Percentiles rank a stretch among this genome's conserved stretches.
These are phyloP conservation scores for maize (Zea mays) DNA, from an alignment of 176 grass and related monocot genomes.

Conservation along the genomic window Zm-B73-REFERENCE-NAM-5.0 NC_050100.1:1175001-1175500, in stretches of 20 bases:
- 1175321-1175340: slow-evolving; percentile 50
- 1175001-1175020: slow-evolving; percentile 63
- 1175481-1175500: not conserved
- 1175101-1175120: slow-evolving; percentile 61
- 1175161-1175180: slow-evolving; percentile 51
- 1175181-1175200: not conserved
- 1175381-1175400: not conserved
- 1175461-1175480: not conserved
- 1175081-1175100: slow-evolving; percentile 76
- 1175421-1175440: not conserved
- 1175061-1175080: slow-evolving; percentile 69
- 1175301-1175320: slow-evolving; percentile 40
- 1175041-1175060: slow-evolving; percentile 62
- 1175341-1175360: slow-evolving; percentile 7
- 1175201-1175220: slow-evolving; percentile 17
- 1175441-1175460: not conserved
- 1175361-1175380: not conserved
- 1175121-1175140: slow-evolving; percentile 73
- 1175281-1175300: slow-evolving; percentile 48
- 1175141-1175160: slow-evolving; percentile 59
- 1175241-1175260: slow-evolving; percentile 44
- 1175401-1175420: not conserved
- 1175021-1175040: slow-evolving; percentile 72
- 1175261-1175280: slow-evolving; percentile 44
- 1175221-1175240: slow-evolving; percentile 31